Conservation (phyloP, 768 basidiomycete genomes). For the Hebeloma cylindrosporum region DNA sequence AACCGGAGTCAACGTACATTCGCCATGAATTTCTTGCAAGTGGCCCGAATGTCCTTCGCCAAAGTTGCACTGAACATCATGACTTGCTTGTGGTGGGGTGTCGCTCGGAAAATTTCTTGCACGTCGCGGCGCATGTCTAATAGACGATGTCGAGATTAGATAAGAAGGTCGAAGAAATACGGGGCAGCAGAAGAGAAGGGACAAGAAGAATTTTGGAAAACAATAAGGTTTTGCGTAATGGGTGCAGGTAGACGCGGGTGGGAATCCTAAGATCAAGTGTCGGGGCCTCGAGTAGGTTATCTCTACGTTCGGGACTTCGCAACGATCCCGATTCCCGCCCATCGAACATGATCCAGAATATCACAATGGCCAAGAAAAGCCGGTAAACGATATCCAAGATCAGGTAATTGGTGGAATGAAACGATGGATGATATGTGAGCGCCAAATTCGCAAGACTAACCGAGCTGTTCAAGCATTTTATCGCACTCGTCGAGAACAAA, state of each 20-base stretch:
- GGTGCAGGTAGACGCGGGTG: slow-evolving; percentile 21
- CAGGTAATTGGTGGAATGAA: slow-evolving; percentile 44
- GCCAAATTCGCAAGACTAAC: slow-evolving; percentile 95
- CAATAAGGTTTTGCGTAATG: slow-evolving; percentile 21
- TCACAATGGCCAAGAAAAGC: slow-evolving; percentile 7
- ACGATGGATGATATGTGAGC: slow-evolving; percentile 47
- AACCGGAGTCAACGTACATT: no score
- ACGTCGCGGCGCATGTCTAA: slow-evolving; percentile 99
- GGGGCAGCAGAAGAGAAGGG: slow-evolving; percentile 32
- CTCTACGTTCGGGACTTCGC: slow-evolving; percentile 14
- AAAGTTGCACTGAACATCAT: slow-evolving; percentile 99
- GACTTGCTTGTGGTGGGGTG: slow-evolving; percentile 99
- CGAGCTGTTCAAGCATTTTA: slow-evolving; percentile 99
- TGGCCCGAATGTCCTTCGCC: slow-evolving; percentile 93
- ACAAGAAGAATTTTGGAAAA: slow-evolving; percentile 29
- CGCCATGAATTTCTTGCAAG: slow-evolving; percentile 99
- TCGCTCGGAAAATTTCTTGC: slow-evolving; percentile 99
- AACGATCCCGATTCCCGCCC: slow-evolving; percentile 16
- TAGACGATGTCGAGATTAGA: slow-evolving; percentile 72
- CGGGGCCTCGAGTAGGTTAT: slow-evolving; percentile 18
- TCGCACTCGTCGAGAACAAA: slow-evolving; percentile 99
- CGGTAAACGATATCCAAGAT: slow-evolving; percentile 11
- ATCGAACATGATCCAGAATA: slow-evolving; percentile 19
- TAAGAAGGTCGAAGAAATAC: slow-evolving; percentile 47
- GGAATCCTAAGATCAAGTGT: slow-evolving; percentile 18